Conservation (phyloP, 495 filamentous ascomycete genomes). For the Trichoderma reesei region DNA sequence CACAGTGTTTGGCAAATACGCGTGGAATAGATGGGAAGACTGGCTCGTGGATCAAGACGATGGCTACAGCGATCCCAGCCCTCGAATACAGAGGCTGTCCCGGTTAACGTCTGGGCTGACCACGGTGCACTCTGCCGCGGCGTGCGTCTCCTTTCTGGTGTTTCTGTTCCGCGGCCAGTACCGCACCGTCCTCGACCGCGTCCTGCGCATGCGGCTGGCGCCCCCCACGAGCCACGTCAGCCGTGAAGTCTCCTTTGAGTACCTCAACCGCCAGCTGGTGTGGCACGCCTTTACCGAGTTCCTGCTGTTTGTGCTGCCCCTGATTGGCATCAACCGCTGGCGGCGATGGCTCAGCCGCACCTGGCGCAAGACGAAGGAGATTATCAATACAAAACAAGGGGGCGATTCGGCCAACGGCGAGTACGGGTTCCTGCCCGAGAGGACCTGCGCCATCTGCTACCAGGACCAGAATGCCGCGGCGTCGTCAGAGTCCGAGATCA, state of each 20-base stretch:
- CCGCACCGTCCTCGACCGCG: constrained; percentile 78
- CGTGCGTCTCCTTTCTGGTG: constrained; percentile 75
- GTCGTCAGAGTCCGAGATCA: constrained; percentile 56
- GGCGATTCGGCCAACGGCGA: constrained; percentile 58
- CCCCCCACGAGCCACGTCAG: constrained; percentile 72
- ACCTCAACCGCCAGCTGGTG: constrained; percentile 92
- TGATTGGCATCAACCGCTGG: constrained; percentile 91
- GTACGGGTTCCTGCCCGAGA: constrained; percentile 74
- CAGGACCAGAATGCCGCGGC: constrained; percentile 71
- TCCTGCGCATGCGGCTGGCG: constrained; percentile 76
- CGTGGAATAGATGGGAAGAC: constrained; percentile 83
- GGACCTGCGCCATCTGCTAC: constrained; percentile 98
- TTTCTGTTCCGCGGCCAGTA: constrained; percentile 88
- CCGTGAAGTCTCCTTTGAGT: constrained; percentile 92
- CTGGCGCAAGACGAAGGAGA: constrained; percentile 65
- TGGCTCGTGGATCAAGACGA: constrained; percentile 69
- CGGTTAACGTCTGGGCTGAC: constrained; percentile 58
- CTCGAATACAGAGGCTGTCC: constrained; percentile 47
- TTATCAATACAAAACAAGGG: constrained; percentile 41
- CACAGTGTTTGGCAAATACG: constrained; percentile 80
- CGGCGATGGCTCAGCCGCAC: constrained; percentile 74
- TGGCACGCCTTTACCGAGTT: constrained; percentile 99
- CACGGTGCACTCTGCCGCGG: constrained; percentile 65
- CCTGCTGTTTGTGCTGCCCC: constrained; percentile 83
- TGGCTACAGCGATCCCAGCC: constrained; percentile 49